These are phyloP conservation scores for Yamadazyma aaseri DNA, from an alignment of 1,139 yeast genomes.

Conservation along the genomic window DNA sequence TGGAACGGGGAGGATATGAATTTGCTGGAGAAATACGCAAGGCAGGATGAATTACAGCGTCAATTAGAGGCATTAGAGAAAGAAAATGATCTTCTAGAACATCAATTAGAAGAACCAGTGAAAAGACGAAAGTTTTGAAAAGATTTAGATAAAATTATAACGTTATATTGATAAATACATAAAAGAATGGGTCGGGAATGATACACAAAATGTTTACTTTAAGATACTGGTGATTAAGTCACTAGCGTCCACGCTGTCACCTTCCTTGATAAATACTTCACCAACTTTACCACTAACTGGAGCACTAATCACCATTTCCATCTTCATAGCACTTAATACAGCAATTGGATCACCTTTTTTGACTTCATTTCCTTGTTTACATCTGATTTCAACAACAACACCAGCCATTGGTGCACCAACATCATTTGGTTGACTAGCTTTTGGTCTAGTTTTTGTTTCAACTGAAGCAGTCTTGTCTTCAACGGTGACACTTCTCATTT, in stretches of 20 bases:
- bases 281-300: constrained; percentile 84
- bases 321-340: constrained; percentile 97
- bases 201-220: no score
- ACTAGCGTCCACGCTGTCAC: constrained; percentile 93
- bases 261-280: constrained; percentile 75
- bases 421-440: constrained; percentile 91
- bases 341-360: constrained; percentile 97
- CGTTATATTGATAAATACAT: no score
- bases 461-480: constrained; percentile 85
- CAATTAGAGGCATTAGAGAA: constrained; percentile 26
- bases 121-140: constrained; percentile 17
- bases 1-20: constrained; percentile 33
- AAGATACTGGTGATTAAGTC: constrained; percentile 60
- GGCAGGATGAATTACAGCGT: constrained; percentile 25
- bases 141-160: no score
- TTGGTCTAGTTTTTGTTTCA: constrained; percentile 82
- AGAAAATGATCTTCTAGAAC: constrained; percentile 27
- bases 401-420: constrained; percentile 99
- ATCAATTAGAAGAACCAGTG: constrained; percentile 12
- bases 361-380: constrained; percentile 81
- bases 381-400: constrained; percentile 92
- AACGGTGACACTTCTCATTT: constrained; percentile 91
- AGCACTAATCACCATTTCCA: constrained; percentile 98
- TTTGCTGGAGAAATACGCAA: constrained; percentile 18
- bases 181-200: background rate